Conservation (phyloP, 108 stramenopile species). For the Fistulifera pelliculosa region DNA sequence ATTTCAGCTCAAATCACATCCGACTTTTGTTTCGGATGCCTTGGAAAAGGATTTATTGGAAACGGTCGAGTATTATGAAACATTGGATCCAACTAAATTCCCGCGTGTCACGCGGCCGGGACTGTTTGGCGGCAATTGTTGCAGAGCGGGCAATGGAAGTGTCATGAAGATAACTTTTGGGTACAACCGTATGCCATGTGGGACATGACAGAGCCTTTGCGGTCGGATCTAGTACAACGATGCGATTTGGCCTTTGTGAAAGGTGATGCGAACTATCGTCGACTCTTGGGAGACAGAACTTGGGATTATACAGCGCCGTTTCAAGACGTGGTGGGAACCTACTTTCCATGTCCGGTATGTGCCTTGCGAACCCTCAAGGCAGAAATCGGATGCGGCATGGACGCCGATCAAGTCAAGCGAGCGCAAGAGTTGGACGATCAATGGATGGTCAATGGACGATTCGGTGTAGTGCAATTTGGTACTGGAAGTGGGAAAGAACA, state of each 20-base stretch:
- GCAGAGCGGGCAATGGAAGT: slow-evolving; percentile 72
- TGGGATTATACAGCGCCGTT: slow-evolving; percentile 88
- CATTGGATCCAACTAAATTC: slow-evolving; percentile 29
- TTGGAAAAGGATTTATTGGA: slow-evolving; percentile 81
- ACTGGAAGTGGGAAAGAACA: slow-evolving; percentile 13
- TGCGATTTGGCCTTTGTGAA: slow-evolving; percentile 91
- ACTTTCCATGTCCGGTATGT: slow-evolving; percentile 88
- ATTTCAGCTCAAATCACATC: slow-evolving; percentile 92
- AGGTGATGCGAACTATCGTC: slow-evolving; percentile 95
- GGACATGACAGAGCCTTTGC: slow-evolving; percentile 79
- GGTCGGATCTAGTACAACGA: slow-evolving; percentile 40
- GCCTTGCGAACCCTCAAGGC: slow-evolving; percentile 92
- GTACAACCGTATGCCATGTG: slow-evolving; percentile 87
- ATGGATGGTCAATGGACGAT: slow-evolving; percentile 83
- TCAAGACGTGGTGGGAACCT: slow-evolving; percentile 78
- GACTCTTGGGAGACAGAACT: slow-evolving; percentile 81
- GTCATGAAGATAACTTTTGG: slow-evolving; percentile 89
- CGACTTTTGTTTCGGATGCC: slow-evolving; percentile 95
- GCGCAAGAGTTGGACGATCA: slow-evolving; percentile 56
- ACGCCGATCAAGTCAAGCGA: slow-evolving; percentile 49
- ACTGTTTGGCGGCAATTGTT: slow-evolving; percentile 59
- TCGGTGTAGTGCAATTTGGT: slow-evolving; percentile 84
- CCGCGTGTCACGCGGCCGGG: slow-evolving; percentile 64
- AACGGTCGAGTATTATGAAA: slow-evolving; percentile 65
- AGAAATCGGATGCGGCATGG: slow-evolving; percentile 89